A percentile compares a stretch with the other conserved stretches of the same genome.
phyloP scores from a whole-genome alignment of 2,329 filamentous ascomycete species.

The Berkeleyomyces rouxiae region DNA sequence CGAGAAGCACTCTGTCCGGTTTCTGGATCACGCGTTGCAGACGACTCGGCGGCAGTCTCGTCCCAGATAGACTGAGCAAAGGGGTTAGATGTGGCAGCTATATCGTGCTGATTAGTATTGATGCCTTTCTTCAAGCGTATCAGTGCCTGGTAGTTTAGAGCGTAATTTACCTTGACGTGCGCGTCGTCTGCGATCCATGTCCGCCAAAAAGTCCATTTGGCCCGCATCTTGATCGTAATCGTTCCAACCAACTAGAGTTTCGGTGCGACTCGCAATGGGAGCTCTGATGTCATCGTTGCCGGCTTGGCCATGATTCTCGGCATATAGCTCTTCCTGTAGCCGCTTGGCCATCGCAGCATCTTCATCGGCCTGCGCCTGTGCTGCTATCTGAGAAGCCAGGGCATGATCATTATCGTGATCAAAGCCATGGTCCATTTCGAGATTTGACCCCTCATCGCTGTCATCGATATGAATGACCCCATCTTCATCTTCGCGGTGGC shows the following conservation, averaged over 20 bases:
- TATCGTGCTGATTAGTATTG: not conserved
- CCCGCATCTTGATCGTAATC: not conserved
- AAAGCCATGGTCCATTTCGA: constrained; percentile 19
- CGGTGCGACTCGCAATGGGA: constrained; percentile 78
- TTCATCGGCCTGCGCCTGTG: constrained; percentile 53
- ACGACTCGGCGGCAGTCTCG: constrained; percentile 14
- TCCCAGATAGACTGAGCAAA: constrained; percentile 27
- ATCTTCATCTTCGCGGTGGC: constrained; percentile 22
- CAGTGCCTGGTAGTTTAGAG: not conserved
- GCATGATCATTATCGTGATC: constrained; percentile 25
- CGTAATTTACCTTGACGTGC: constrained; percentile 4
- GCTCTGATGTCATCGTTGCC: constrained; percentile 56
- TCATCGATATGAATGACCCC: constrained; percentile 50
- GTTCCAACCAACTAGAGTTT: constrained; percentile 55
- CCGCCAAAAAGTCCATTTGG: constrained; percentile 3
- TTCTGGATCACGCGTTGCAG: constrained; percentile 8
- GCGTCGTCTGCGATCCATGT: constrained; percentile 9
- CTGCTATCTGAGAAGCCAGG: constrained; percentile 25
- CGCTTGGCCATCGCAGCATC: constrained; percentile 86
- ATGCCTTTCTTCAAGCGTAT: not conserved
- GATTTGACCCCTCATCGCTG: constrained; percentile 19
- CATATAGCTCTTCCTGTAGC: constrained; percentile 83
- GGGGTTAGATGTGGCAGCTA: constrained; percentile 19
- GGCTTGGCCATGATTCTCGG: constrained; percentile 26
- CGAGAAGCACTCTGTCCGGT: constrained; percentile 31